Conservation (phyloP, 2,329 filamentous ascomycete genomes). For the Talaromyces rugulosus region DNA sequence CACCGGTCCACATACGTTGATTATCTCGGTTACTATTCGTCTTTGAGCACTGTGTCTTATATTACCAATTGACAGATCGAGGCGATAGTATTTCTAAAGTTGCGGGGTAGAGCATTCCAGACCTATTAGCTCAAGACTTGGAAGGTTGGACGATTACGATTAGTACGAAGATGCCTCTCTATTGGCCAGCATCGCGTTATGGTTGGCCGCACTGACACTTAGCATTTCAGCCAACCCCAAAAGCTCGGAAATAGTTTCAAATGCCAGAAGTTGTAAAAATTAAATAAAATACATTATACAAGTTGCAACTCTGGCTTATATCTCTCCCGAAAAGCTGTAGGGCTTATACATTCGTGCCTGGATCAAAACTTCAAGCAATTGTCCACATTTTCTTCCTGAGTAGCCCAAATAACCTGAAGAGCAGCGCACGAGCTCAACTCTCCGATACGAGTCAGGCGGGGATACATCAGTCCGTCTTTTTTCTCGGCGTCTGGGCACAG, state of each 20-base stretch:
- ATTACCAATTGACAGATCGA: not conserved
- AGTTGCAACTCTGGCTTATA: not conserved
- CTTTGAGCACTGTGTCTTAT: too few species aligned
- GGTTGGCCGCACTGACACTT: not conserved
- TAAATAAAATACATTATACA: not conserved
- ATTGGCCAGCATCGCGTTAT: not conserved
- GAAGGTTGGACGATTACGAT: not conserved
- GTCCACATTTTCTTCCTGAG: not conserved
- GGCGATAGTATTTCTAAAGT: not conserved
- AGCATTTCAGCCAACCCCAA: not conserved
- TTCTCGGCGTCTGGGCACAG: not conserved
- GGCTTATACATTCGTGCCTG: not conserved
- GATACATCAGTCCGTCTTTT: not conserved
- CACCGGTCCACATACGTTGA: not conserved
- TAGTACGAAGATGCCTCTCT: not conserved
- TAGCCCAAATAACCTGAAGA: not conserved
- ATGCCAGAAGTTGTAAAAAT: not conserved
- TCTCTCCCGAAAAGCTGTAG: not conserved
- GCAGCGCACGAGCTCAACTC: not conserved
- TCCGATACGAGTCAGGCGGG: not conserved
- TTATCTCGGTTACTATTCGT: too few species aligned
- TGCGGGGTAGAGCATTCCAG: not conserved
- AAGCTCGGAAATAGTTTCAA: not conserved
- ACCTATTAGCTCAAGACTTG: not conserved
- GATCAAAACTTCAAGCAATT: not conserved